Evolutionary conservation across 129 eudicot species (phyloP).

Genomic region (Flaveria robusta): DNA sequence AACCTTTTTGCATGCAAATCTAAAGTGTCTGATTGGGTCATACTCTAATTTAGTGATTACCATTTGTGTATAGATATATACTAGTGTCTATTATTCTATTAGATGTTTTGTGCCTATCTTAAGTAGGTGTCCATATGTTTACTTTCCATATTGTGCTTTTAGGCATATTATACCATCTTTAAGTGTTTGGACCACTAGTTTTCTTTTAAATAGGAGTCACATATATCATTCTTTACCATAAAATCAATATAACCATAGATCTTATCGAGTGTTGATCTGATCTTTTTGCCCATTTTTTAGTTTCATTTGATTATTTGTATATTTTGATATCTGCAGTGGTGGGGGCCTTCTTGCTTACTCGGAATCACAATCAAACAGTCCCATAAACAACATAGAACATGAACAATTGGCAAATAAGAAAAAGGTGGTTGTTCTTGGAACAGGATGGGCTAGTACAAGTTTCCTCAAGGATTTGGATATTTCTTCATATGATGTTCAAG

Average conservation of each 20-base stretch:
- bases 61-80: neutral
- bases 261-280: neutral
- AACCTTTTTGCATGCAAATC: neutral
- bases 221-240: neutral
- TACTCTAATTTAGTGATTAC: too few species aligned
- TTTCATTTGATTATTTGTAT: conserved; percentile 10
- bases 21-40: too few species aligned
- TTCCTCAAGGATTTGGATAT: conserved; percentile 78
- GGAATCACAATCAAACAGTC: conserved; percentile 49
- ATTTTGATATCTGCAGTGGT: conserved; percentile 53
- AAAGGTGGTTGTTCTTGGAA: conserved; percentile 81
- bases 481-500: conserved; percentile 81
- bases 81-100: neutral
- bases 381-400: conserved; percentile 24
- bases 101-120: neutral
- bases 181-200: neutral
- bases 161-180: neutral
- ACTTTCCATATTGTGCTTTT: neutral
- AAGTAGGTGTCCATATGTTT: neutral
- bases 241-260: neutral
- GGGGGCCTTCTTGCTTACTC: conserved; percentile 71
- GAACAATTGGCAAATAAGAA: conserved; percentile 45
- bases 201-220: neutral
- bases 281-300: neutral
- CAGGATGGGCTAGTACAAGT: conserved; percentile 94